Base-by-base conservation (phyloP, 164 flowering plant species). In the Tetrastigma voinierianum region DNA sequence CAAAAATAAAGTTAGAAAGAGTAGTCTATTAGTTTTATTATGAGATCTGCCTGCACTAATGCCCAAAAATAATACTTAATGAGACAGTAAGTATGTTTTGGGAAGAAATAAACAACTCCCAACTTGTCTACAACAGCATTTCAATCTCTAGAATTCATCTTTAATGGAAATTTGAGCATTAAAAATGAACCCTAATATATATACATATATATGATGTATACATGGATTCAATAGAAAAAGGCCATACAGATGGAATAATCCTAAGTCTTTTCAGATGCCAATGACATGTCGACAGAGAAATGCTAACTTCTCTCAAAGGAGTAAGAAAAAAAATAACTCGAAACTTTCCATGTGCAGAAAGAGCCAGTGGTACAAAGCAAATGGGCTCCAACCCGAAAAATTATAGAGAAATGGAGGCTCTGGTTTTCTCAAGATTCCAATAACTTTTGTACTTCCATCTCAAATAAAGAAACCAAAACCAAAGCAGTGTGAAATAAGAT, bases 351-450 rank as follows among this genome's bases (percentile, higher is more conserved):
- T 51, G 69, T 51, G 25, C 17, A 65, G 67, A 48, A 48, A n/a
- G 40, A 48, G 19, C 54, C 56, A 52, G 55, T 62, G 65, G 59
- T 61, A 32, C 40, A 67, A 40, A 12, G 47, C 56, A 63, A 70
- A 64, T 67, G 72, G 67, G 46, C 62, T 51, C 53, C 46, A 46
- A 64, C 64, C 44, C 54, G 16, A 59, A 62, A n/a, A 66, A 63
- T 40, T 8, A 19, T 49, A n/a, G 48, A 8, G 11, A 77, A 72
- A 66, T 40, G 40, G 56, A 69, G 60, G 20, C 58, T 56, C 2
- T 77, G 60, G 51, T 74, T 68, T 62, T 57, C 62, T 67, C 32
- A 57, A 57, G 60, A 64, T 69, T 61, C 65, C 65, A 40, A 46
- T 46, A 61, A 51, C 55, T 49, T 51, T n/a, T 67, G 72, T 65